These are phyloP conservation scores for Beta corolliflora DNA, from an alignment of 179 eudicot genomes.

Conservation along the genomic window DNA sequence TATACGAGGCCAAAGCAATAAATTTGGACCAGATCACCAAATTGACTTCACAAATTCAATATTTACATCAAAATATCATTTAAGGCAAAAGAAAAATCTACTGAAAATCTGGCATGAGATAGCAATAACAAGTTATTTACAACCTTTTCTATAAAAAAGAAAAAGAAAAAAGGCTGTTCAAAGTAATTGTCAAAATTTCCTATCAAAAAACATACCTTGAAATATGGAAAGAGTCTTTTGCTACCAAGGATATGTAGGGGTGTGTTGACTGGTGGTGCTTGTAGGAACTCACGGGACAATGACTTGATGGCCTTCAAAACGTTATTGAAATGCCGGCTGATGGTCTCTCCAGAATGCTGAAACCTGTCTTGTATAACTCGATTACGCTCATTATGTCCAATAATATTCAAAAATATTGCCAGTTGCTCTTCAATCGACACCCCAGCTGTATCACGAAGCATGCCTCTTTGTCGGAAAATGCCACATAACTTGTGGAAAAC, in stretches of 20 bases:
- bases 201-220: conserved; percentile 47
- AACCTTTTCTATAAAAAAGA: no score
- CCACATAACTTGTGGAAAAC: conserved; percentile 58
- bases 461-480: conserved; percentile 57
- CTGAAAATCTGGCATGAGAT: no score
- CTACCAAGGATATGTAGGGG: conserved; percentile 54
- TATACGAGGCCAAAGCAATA: no score
- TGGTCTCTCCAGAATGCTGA: conserved; percentile 84
- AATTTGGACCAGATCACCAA: no score
- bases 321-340: conserved; percentile 78
- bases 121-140: no score
- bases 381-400: conserved; percentile 83
- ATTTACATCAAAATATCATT: no score
- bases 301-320: conserved; percentile 81
- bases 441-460: conserved; percentile 80
- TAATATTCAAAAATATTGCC: conserved; percentile 70
- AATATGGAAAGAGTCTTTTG: conserved; percentile 64
- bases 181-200: no score
- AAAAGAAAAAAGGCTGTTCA: no score
- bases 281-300: conserved; percentile 65
- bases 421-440: conserved; percentile 80
- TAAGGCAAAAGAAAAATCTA: no score
- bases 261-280: conserved; percentile 52
- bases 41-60: no score
- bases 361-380: conserved; percentile 74